Evolutionary conservation across 2,329 filamentous ascomycete genomes (phyloP), one percentile per base, ranked within the genome.

Genomic region (Gliomastix tumulicola): DNA sequence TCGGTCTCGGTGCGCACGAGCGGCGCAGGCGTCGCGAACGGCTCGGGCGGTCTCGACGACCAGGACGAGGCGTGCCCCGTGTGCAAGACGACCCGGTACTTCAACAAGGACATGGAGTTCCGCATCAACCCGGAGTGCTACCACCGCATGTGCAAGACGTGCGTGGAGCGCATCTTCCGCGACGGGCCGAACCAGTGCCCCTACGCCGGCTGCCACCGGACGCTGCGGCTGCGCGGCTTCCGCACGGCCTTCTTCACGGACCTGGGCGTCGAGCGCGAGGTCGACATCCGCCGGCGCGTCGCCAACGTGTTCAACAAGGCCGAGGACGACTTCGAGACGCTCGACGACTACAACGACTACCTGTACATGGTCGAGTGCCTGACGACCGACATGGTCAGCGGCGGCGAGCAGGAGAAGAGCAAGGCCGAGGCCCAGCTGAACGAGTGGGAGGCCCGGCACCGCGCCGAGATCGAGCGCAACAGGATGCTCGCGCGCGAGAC

Each of bases 111-210:
- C 65, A 89, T 98, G 76, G 76, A 83, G 46, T 97, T 98, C 65
- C 84, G 92, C 49, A 89, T 98, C 67, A 96, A 97, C 60, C 88
- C 90, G 8, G 88, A 94, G 70, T 98, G 92, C 75, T 98, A 98
- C 70, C 92, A 98, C 71, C 88, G 88, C 49, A 97, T 98, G 87
- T 98, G 92, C 70, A 84, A 88, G 59, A 89, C 86, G 39, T 98
- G 92, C 66, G 89, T 97, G 30, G 85, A 90, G 61, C 84, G 90
- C 38, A 86, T 97, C 50, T 98, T 97, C 72, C 84, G 84, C 23
- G 82, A 87, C 38, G 92, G 92, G 0, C 92, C 92, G 1, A 87
- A 88, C 38, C 85, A 88, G 43, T 98, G 94, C 56, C 92, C 92
- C 2, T 87, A 96, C 40, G 86, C 87, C 0, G 85, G 84, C 28